Evolutionary conservation across 2,329 filamentous ascomycete genomes (phyloP).

Genomic region (Pseudonectria buxi): DNA sequence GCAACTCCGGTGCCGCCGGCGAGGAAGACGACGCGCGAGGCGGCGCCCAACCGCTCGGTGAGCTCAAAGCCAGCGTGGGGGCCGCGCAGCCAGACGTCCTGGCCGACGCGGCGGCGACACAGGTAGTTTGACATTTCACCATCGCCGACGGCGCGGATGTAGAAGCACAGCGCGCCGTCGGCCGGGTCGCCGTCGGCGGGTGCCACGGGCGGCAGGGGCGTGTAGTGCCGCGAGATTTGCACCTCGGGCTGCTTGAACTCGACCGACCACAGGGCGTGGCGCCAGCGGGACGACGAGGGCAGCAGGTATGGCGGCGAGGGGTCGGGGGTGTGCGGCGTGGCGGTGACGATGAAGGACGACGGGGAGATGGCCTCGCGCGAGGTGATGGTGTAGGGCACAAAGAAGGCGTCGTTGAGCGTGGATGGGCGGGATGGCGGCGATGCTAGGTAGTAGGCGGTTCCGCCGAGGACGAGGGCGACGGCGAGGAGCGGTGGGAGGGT

Average conservation of each 20-base stretch:
- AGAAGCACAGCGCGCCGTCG: constrained; percentile 55
- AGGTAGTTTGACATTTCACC: constrained; percentile 87
- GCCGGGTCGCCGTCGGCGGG: constrained; percentile 18
- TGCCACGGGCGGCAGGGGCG: constrained; percentile 61
- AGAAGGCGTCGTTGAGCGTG: constrained; percentile 51
- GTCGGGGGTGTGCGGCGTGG: constrained; percentile 38
- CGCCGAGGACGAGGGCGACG: constrained; percentile 15
- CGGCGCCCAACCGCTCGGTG: constrained; percentile 22
- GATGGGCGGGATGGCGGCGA: constrained; percentile 16
- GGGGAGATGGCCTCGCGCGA: constrained; percentile 56
- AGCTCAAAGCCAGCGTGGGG: constrained; percentile 64
- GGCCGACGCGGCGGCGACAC: constrained; percentile 53
- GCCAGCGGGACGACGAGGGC: constrained; percentile 22
- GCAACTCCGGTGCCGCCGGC: constrained; percentile 92
- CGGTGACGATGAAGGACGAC: constrained; percentile 61
- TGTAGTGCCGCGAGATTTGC: constrained; percentile 88
- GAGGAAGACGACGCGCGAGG: constrained; percentile 63
- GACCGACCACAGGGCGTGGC: constrained; percentile 70
- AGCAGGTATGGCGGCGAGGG: constrained; percentile 23
- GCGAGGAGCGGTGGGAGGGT: constrained; percentile 17
- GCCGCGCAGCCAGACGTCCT: constrained; percentile 68
- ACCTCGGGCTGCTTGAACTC: constrained; percentile 92
- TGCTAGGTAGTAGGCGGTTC: constrained; percentile 20
- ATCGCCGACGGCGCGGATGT: constrained; percentile 69
- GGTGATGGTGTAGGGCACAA: constrained; percentile 60